Percentiles rank a stretch among this genome's conserved stretches.
Conservation (phyloP, 257 asterid species). For the Datura wrightii region DNA sequence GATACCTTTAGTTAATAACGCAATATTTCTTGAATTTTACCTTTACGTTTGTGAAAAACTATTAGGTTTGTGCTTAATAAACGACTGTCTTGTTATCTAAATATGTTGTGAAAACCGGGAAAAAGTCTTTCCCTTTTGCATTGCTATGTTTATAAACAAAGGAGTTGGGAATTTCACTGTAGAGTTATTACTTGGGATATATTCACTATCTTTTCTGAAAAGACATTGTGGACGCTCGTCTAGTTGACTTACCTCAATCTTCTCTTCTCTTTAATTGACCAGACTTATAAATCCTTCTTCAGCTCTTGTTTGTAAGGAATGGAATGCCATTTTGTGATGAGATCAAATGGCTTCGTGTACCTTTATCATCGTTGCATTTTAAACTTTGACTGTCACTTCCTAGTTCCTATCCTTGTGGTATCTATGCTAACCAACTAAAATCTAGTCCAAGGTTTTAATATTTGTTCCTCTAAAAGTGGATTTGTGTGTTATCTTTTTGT, state of each 20-base stretch:
- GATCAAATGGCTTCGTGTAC: neutral
- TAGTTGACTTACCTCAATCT: neutral
- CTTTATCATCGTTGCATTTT: neutral
- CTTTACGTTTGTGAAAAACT: neutral
- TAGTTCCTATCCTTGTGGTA: neutral
- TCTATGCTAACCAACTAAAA: neutral
- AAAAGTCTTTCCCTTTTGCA: neutral
- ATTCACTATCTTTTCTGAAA: neutral
- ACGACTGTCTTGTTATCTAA: neutral
- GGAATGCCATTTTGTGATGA: neutral
- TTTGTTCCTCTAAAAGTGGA: neutral
- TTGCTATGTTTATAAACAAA: neutral
- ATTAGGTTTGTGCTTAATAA: neutral
- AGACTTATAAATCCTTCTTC: neutral
- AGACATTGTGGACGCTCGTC: neutral
- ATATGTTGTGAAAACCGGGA: neutral
- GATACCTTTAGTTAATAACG: neutral
- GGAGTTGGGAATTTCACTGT: neutral
- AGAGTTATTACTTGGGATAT: neutral
- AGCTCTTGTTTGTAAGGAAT: neutral
- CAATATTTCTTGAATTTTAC: constrained; percentile 19
- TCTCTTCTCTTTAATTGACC: neutral
- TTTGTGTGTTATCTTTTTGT: neutral
- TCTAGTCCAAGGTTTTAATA: neutral
- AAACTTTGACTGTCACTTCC: neutral